Evolutionary conservation across 495 filamentous ascomycete species (phyloP), one percentile per base, ranked within the genome.

Genomic region (Neurospora sp.): DNA sequence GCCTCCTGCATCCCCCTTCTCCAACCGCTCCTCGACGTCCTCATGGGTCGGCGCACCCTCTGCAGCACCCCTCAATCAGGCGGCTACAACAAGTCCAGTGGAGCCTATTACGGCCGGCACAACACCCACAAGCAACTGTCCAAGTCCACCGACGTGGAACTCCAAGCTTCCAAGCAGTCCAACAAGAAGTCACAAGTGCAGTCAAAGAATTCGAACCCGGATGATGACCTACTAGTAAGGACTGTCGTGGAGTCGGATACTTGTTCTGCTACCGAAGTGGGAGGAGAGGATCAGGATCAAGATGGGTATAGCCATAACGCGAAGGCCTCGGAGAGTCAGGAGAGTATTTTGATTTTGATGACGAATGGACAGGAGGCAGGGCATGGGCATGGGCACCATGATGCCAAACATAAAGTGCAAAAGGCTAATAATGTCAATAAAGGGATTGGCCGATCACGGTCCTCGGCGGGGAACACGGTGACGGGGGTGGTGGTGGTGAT

Each of bases 1-100:
- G 85, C 85, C 16, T 80, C 84, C 37, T 86, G 83, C 74, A 84
- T 87, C 69, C 85, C 85, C 8, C 79, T 85, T 61, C 78, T 87
- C 3, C 74, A 81, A 39, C 86, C 86, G 0, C 70, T 87, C 0
- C 73, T 81, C 72, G 82, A 86, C 27, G 53, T 61, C 27, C 12
- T 61, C 27, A 27, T 61, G 53, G 53, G 53, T 12, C 22, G 53
- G 5, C 27, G 53, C 22, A 61, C 53, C 27, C 53, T 61, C 14
- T 61, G 53, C 53, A 61, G 53, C 27, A 61, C 53, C 12, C 53
- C 53, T 0, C 5, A 31, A 35, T 35, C 53, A 61, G 14, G 27
- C 27, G 12, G 53, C 0, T 61, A 61, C 53, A 61, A 61, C 53
- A 61, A 61, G 22, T 59, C 48, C 48, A 53, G 45, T 22, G 22